Evolutionary conservation across 208 protist genomes (phyloP), one percentile per base, ranked within the genome.

Genomic region (Porcisia deanei): DNA sequence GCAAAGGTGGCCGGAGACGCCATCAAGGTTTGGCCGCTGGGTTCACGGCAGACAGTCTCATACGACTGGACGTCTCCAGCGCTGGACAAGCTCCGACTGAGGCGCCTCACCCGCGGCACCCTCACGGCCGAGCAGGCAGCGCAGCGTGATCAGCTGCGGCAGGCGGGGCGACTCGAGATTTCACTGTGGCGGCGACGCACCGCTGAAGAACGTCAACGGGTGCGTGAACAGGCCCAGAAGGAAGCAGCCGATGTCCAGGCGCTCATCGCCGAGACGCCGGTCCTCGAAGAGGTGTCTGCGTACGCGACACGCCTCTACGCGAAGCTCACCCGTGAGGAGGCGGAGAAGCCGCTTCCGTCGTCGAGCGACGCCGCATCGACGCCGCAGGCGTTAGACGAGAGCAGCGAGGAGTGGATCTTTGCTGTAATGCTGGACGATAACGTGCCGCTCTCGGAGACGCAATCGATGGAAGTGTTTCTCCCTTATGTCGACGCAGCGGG

Each of bases 371-470:
- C 37, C 7, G 73, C 25, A 1, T 41, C 41, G 52, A 39, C 7
- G 7, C 37, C 64, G 60, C 18, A 66, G 8, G 49, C 68, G 30
- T 54, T 55, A 4, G 47, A 39, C 9, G 76, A 80, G 45, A 61
- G 72, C 8, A 68, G 65, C 5, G 81, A 85, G 30, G 88, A 91
- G 73, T 97, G 93, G 91, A 83, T 84, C 58, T 97, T 97, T 79
- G 91, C 84, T 0, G 88, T 91, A 16, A 94, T 96, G 93, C 76
- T 97, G 25, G 84, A 96, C 78, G 93, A 97, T 75, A 81, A 83
- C 59, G 88, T 81, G 10, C 68, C 75, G 37, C 81, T 97, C 25
- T 90, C 81, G 45, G 75, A 80, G 70, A 83, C 87, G 64, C 75
- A 91, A 58, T 69, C 61, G 41, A 57, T 75, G 34, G 86, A 89